Evolutionary conservation across 495 filamentous ascomycete genomes (phyloP).

Genomic region (Penicillium manginii): DNA sequence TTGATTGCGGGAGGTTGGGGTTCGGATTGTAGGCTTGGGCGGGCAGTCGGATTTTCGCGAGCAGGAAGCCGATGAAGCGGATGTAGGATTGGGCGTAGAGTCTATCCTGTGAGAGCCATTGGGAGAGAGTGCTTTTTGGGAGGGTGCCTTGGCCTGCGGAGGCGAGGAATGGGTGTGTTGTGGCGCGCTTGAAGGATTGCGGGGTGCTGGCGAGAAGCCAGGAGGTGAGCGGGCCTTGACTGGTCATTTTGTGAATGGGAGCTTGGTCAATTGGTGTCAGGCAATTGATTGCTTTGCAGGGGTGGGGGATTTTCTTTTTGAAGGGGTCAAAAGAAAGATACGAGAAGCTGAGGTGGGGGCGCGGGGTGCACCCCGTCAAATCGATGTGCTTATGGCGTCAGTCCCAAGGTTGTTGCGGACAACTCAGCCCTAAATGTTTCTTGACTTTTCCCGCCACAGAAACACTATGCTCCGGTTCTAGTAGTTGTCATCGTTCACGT

Average conservation of each 20-base stretch:
- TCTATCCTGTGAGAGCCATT: slow-evolving; percentile 77
- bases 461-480: no score
- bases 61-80: slow-evolving; percentile 67
- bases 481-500: no score
- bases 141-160: slow-evolving; percentile 67
- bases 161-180: slow-evolving; percentile 69
- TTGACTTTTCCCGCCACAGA: no score
- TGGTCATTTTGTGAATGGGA: slow-evolving; percentile 21
- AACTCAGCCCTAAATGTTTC: neutral
- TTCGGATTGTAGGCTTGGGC: slow-evolving; percentile 30
- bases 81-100: slow-evolving; percentile 76
- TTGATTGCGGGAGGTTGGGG: slow-evolving; percentile 18
- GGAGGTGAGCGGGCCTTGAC: slow-evolving; percentile 34
- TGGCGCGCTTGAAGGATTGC: slow-evolving; percentile 55
- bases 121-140: slow-evolving; percentile 55
- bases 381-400: slow-evolving; percentile 17
- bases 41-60: slow-evolving; percentile 65
- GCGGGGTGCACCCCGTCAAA: slow-evolving; percentile 12
- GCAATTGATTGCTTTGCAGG: neutral
- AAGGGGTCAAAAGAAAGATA: slow-evolving; percentile 1
- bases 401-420: neutral
- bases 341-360: slow-evolving; percentile 11
- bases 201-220: slow-evolving; percentile 34
- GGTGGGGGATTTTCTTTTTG: slow-evolving; percentile 1
- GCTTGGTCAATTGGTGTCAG: neutral